Evolutionary conservation across 345 rosid species (phyloP).

Genomic region (Hibiscus trionum): DNA sequence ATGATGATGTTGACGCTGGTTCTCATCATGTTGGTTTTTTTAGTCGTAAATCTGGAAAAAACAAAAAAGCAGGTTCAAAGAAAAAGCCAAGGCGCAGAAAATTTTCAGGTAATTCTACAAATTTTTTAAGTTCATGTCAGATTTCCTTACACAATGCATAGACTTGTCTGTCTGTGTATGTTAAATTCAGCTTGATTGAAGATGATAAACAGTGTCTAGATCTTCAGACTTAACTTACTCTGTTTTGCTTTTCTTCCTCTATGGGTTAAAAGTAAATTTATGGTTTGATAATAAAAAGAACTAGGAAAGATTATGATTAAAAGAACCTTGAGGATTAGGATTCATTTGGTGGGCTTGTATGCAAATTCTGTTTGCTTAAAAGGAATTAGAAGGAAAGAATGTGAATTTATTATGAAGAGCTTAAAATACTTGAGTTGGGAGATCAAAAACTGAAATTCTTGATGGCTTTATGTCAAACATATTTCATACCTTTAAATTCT

Average conservation of each 20-base stretch:
- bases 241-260: too few species aligned
- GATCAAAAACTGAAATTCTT: not conserved
- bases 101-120: constrained; percentile 35
- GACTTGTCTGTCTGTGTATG: not conserved
- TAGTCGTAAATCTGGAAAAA: constrained; percentile 37
- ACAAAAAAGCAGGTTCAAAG: constrained; percentile 39
- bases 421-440: not conserved
- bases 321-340: not conserved
- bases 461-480: not conserved
- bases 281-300: not conserved
- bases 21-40: constrained; percentile 14
- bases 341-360: not conserved
- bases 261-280: not conserved
- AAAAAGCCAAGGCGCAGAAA: constrained; percentile 58
- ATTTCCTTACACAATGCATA: not conserved
- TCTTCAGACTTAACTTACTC: not conserved
- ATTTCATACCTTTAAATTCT: not conserved
- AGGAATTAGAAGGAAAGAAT: not conserved
- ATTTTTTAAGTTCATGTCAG: not conserved
- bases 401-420: not conserved
- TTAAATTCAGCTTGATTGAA: not conserved
- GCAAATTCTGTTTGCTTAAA: not conserved
- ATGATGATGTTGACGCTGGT: constrained; percentile 15
- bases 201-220: not conserved
- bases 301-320: not conserved